phyloP scores from a whole-genome alignment of 1,139 yeast genomes.

The Yamadazyma dushanensis region DNA sequence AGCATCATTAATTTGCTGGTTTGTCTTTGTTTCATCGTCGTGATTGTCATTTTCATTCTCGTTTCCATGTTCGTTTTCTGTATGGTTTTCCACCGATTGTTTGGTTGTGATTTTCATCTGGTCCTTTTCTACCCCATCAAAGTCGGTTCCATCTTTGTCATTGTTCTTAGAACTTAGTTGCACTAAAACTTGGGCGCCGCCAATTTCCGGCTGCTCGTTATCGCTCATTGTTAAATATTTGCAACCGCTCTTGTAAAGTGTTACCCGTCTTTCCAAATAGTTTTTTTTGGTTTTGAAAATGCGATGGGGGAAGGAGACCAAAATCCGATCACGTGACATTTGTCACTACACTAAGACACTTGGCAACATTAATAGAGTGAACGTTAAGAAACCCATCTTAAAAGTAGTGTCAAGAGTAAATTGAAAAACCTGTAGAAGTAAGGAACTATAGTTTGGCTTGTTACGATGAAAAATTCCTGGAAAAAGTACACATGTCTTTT shows the following conservation, averaged over 20 bases:
- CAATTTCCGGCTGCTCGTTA: constrained; percentile 40
- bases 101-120: constrained; percentile 5
- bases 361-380: too few relatives aligned
- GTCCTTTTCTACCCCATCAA: background rate
- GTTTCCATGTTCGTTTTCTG: constrained; percentile 13
- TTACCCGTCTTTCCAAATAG: constrained; percentile 20
- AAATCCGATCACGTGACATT: too few relatives aligned
- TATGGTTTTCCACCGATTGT: constrained; percentile 6
- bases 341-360: too few relatives aligned
- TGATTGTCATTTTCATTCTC: constrained; percentile 17
- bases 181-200: constrained; percentile 48
- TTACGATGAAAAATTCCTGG: too few relatives aligned
- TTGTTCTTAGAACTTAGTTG: constrained; percentile 39
- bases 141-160: constrained; percentile 12
- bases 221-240: constrained; percentile 10
- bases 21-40: constrained; percentile 27
- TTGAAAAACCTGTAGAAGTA: too few relatives aligned
- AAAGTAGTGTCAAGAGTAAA: too few relatives aligned
- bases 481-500: too few relatives aligned
- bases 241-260: constrained; percentile 14
- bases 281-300: background rate
- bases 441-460: too few relatives aligned
- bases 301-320: too few relatives aligned
- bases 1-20: constrained; percentile 49
- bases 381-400: too few relatives aligned